These are phyloP conservation scores for Malus hybrid DNA, from an alignment of 331 rosid species.

Conservation along the genomic window DNA sequence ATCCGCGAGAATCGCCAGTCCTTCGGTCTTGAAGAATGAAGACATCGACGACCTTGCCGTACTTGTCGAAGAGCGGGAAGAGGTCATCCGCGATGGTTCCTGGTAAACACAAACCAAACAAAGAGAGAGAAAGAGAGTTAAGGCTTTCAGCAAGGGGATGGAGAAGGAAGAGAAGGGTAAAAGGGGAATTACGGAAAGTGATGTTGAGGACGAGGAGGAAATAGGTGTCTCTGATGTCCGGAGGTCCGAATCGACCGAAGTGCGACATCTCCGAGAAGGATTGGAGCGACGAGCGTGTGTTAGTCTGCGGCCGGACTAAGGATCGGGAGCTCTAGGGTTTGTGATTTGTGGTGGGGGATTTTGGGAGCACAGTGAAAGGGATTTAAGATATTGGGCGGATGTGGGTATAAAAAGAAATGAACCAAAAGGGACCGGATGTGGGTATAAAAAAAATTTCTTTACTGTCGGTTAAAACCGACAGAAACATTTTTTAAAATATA, in stretches of 20 bases:
- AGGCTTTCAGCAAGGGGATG: not conserved
- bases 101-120: not conserved
- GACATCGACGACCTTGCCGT: constrained; percentile 71
- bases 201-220: constrained; percentile 78
- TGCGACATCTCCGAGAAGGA: constrained; percentile 42
- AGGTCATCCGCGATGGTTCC: constrained; percentile 73
- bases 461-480: too few relatives aligned
- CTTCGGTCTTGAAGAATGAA: constrained; percentile 69
- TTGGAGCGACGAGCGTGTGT: not conserved
- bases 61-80: constrained; percentile 64
- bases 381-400: not conserved
- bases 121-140: not conserved
- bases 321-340: constrained; percentile 24
- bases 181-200: constrained; percentile 41
- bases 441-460: too few relatives aligned
- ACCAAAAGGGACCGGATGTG: too few relatives aligned
- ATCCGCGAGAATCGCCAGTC: constrained; percentile 63
- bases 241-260: constrained; percentile 74
- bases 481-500: too few relatives aligned
- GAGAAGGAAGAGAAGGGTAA: not conserved
- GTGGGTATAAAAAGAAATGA: too few relatives aligned
- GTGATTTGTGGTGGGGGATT: not conserved
- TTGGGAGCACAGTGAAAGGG: not conserved
- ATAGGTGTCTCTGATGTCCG: constrained; percentile 73
- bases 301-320: not conserved